Evolutionary conservation across 1,139 yeast species (phyloP), one percentile per base, ranked within the genome.

Genomic region (Magnusiomyces ingens): DNA sequence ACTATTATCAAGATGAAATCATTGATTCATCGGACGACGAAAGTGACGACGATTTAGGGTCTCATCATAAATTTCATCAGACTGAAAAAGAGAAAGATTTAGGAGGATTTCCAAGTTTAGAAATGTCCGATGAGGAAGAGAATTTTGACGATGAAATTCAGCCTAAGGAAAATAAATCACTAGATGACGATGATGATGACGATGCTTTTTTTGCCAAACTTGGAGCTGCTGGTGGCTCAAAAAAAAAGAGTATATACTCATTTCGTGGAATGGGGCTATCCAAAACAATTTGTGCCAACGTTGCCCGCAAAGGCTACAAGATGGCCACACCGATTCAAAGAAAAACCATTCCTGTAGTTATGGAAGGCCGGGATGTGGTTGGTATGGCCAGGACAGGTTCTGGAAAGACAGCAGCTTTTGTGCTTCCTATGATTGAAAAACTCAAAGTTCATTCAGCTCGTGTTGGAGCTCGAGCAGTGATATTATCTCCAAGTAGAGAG

Each of bases 321-420:
- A 95, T 87, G 61, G 99, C 99, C 10, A 94, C 99, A 0, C 99
- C 99, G 1, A 94, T 94, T 67, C 99, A 94, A 71, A 78, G 99
- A 59, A 91, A 91, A 67, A 84, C 99, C 2, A 88, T 94, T 55
- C 99, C 99, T 0, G 75, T 90, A 55, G 84, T 93, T 54, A 74
- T 93, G 74, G 91, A 87, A 55, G 85, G 82, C 56, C 77, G 95
- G 65, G 99, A 94, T 71, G 95, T 94, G 38, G 99, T 94, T 19
- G 99, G 98, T 64, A 94, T 94, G 96, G 99, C 99, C 19, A 80
- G 98, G 65, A 94, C 99, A 0, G 99, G 99, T 64, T 87, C 96
- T 36, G 99, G 99, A 75, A 94, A 94, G 67, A 94, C 99, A 0
- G 98, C 98, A 3, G 99, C 99, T 0, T 94, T 94, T 68, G 81